Evolutionary conservation across 768 basidiomycete genomes (phyloP).

Genomic region (Suillus cothurnatus): DNA sequence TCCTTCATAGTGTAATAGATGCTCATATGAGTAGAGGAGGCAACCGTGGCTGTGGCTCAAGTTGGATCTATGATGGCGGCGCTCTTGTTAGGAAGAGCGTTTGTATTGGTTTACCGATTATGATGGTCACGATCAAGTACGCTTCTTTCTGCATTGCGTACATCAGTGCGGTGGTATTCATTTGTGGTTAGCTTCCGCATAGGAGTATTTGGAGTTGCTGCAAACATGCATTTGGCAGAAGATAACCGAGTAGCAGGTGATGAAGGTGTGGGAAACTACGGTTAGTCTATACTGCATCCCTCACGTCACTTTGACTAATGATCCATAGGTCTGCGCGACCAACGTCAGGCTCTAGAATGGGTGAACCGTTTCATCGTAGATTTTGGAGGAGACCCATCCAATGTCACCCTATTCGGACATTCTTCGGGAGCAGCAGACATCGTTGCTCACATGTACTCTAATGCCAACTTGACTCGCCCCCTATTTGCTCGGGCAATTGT

Average conservation of each 20-base stretch:
- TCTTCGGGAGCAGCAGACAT: slow-evolving; percentile 54
- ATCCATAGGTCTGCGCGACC: slow-evolving; percentile 60
- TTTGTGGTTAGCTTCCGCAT: slow-evolving; percentile 61
- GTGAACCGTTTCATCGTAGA: slow-evolving; percentile 56
- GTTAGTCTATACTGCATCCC: slow-evolving; percentile 36
- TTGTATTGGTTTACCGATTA: slow-evolving; percentile 59
- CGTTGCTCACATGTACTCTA: slow-evolving; percentile 63
- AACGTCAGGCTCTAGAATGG: slow-evolving; percentile 66
- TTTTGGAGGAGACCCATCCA: slow-evolving; percentile 67
- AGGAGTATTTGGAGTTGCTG: slow-evolving; percentile 78
- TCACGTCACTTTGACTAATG: slow-evolving; percentile 12
- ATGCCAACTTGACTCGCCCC: slow-evolving; percentile 56
- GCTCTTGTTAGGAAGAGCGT: slow-evolving; percentile 71
- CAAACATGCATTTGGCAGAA: slow-evolving; percentile 61
- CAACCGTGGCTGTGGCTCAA: slow-evolving; percentile 71
- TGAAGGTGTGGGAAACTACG: slow-evolving; percentile 78
- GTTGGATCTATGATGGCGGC: slow-evolving; percentile 79
- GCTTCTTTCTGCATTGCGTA: slow-evolving; percentile 30
- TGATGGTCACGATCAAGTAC: slow-evolving; percentile 78
- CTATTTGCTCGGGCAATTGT: slow-evolving; percentile 74
- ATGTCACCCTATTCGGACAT: slow-evolving; percentile 45
- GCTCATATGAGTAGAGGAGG: slow-evolving; percentile 55
- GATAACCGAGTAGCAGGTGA: slow-evolving; percentile 69
- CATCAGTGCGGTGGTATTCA: slow-evolving; percentile 4
- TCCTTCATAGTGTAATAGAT: slow-evolving; percentile 12